Percentiles rank a stretch among this genome's conserved stretches.
Conservation (phyloP, 768 basidiomycete species). For the Boletales sp. region DNA sequence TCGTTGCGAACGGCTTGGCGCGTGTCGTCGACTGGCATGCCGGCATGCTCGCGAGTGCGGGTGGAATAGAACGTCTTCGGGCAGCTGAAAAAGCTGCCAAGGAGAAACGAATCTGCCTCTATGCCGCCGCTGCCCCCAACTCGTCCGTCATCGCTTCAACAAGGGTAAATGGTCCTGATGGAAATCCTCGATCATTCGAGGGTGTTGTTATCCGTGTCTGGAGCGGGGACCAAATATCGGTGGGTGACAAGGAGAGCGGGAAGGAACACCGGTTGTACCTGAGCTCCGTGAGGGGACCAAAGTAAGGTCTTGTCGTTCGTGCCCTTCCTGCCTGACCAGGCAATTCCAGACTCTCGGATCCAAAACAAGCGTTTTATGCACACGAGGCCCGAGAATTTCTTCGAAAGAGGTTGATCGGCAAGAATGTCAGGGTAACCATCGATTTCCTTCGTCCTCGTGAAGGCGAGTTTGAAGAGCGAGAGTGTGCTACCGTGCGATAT, state of each 20-base stretch:
- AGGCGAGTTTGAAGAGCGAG: slow-evolving; percentile 91
- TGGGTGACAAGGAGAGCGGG: slow-evolving; percentile 64
- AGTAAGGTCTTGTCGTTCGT: slow-evolving; percentile 42
- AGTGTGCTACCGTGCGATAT: slow-evolving; percentile 86
- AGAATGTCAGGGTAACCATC: slow-evolving; percentile 74
- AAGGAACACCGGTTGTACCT: slow-evolving; percentile 84
- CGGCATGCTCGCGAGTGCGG: slow-evolving; percentile 80
- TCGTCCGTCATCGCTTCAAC: slow-evolving; percentile 32
- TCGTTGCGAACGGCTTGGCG: slow-evolving; percentile 81
- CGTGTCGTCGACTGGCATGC: slow-evolving; percentile 98
- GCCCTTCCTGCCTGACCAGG: slow-evolving; percentile 1
- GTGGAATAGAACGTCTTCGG: slow-evolving; percentile 85
- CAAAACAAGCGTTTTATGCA: slow-evolving; percentile 83
- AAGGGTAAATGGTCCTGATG: slow-evolving; percentile 49
- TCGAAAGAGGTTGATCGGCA: slow-evolving; percentile 89
- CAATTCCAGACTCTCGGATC: slow-evolving; percentile 65
- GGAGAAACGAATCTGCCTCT: slow-evolving; percentile 67
- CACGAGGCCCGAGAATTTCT: slow-evolving; percentile 93
- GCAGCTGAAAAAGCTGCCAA: slow-evolving; percentile 80
- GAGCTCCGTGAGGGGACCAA: slow-evolving; percentile 84
- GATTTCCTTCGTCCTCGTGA: slow-evolving; percentile 92
- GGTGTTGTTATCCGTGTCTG: slow-evolving; percentile 83
- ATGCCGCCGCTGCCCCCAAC: slow-evolving; percentile 48
- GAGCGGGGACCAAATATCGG: slow-evolving; percentile 89
- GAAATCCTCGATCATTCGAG: slow-evolving; percentile 59